Base-by-base conservation (phyloP, 1,284 basidiomycete genomes). In the Phylloporus sp. region DNA sequence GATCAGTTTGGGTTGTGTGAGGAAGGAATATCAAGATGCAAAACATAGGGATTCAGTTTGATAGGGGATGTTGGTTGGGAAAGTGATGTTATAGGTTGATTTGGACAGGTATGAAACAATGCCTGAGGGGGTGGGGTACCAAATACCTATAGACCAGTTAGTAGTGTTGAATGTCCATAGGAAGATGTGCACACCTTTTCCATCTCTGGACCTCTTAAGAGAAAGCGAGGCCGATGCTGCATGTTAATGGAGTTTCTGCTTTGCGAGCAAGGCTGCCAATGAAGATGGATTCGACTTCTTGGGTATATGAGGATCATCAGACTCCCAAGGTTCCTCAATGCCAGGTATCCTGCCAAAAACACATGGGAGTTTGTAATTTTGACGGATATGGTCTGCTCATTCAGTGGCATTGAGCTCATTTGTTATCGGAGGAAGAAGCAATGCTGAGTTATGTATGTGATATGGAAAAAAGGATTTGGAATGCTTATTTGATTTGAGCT, bases 341-440 rank as follows among this genome's bases (percentile, higher is more conserved):
- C 79, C 82, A 1, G 88, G 89, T 1, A 81, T 84, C 74, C 86
- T 82, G 31, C 94, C 94, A 56, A 95, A 88, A 24, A 95, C 77
- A 69, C 90, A 88, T 31, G 91, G 85, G 47, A 95, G 82, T 76
- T 95, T 95, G 69, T 88, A 86, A 37, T 88, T 86, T 67, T 89
- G 88, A 57, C 87, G 82, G 29, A 94, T 79, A 58, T 91, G 86
- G 47, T 91, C 88, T 0, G 89, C 85, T 28, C 92, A 89, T 68
- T 92, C 88, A 28, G 84, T 81, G 15, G 88, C 78, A 63, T 82
- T 80, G 44, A 94, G 86, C 62, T 83, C 78, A 73, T 93, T 93
- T 4, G 86, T 88, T 8, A 89, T 90, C 2, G 86, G 84, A 1
- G 88, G 86, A 22, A 72, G 62, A 60, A 63, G 65, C 6, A 66